Evolutionary conservation across 139 green algal genomes (phyloP).

Genomic region (Closterium sp.): DNA sequence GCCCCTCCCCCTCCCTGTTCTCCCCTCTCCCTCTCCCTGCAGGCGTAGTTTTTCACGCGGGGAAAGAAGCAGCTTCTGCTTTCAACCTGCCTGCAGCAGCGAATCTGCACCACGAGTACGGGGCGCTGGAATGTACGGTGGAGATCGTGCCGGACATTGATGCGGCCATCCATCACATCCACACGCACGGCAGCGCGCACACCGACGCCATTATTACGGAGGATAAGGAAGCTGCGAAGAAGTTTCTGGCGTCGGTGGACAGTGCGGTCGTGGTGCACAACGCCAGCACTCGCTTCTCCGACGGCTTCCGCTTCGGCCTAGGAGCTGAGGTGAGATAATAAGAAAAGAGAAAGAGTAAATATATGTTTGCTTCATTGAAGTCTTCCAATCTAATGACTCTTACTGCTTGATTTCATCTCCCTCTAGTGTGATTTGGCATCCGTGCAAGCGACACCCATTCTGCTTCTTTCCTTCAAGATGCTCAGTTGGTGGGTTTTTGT

Average conservation of each 20-base stretch:
- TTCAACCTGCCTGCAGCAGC: slow-evolving; percentile 42
- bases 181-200: slow-evolving; percentile 69
- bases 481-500: too few species aligned
- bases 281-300: slow-evolving; percentile 86
- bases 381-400: too few species aligned
- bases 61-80: slow-evolving; percentile 19
- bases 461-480: too few species aligned
- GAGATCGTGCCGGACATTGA: slow-evolving; percentile 81
- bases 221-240: slow-evolving; percentile 62
- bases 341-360: too few species aligned
- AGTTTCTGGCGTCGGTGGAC: slow-evolving; percentile 88
- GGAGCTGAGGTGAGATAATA: slow-evolving; percentile 53
- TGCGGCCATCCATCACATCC: slow-evolving; percentile 89
- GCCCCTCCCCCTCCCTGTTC: too few species aligned
- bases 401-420: too few species aligned
- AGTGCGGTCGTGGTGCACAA: slow-evolving; percentile 95
- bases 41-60: slow-evolving; percentile 66
- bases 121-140: slow-evolving; percentile 60
- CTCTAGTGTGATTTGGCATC: too few species aligned
- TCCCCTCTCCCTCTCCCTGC: too few species aligned
- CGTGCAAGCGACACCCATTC: too few species aligned
- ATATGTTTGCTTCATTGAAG: too few species aligned
- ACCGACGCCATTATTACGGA: slow-evolving; percentile 57
- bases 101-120: slow-evolving; percentile 81
- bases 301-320: slow-evolving; percentile 95